phyloP scores from a whole-genome alignment of 2,329 filamentous ascomycete genomes.

The Pseudogymnoascus sp. region DNA sequence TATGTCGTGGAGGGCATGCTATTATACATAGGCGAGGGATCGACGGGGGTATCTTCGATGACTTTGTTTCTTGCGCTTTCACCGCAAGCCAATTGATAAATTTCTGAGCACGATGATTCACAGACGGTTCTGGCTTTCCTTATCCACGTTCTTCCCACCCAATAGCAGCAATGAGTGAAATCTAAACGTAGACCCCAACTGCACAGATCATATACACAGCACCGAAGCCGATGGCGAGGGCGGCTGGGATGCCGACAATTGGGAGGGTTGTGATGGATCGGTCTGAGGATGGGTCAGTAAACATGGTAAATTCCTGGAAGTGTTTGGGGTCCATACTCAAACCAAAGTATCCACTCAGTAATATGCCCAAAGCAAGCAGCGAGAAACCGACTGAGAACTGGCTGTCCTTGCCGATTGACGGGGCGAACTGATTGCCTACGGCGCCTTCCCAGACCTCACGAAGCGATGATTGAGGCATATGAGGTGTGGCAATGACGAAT shows the following conservation, averaged over 20 bases:
- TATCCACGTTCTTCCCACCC: background rate
- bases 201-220: constrained; percentile 98
- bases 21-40: background rate
- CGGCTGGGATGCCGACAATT: constrained; percentile 76
- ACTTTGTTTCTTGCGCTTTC: constrained; percentile 5
- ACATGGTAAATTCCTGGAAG: constrained; percentile 13
- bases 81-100: constrained; percentile 1
- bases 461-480: constrained; percentile 51
- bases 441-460: constrained; percentile 91
- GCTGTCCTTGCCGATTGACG: constrained; percentile 69
- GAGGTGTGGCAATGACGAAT: background rate
- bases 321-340: constrained; percentile 56
- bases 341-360: constrained; percentile 72
- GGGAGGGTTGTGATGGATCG: constrained; percentile 72
- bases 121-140: background rate
- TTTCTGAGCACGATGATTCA: background rate
- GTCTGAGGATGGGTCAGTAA: constrained; percentile 47
- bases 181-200: constrained; percentile 90
- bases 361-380: constrained; percentile 64
- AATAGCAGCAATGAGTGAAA: constrained; percentile 11
- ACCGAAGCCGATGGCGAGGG: constrained; percentile 81
- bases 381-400: constrained; percentile 78
- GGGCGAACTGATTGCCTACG: constrained; percentile 76
- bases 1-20: constrained; percentile 2
- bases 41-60: background rate